These are phyloP conservation scores for Lentinus polychrous DNA, from an alignment of 1,284 basidiomycete species.

Conservation along the genomic window DNA sequence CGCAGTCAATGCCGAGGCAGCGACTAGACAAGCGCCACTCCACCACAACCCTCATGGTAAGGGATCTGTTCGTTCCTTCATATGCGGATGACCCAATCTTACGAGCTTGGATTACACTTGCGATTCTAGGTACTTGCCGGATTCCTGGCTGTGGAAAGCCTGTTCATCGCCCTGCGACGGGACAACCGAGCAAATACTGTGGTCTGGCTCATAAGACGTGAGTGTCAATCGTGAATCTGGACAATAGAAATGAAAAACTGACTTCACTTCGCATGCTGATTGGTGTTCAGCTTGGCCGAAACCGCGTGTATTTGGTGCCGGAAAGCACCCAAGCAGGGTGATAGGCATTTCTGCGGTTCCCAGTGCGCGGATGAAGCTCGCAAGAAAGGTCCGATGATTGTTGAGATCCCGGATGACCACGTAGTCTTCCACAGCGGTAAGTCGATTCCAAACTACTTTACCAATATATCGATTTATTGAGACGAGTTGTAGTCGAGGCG, in stretches of 20 bases:
- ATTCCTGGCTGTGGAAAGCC: conserved; percentile 46
- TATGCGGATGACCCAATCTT: conserved; percentile 1
- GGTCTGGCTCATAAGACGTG: conserved; percentile 43
- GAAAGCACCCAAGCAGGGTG: conserved; percentile 41
- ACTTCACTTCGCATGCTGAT: not conserved
- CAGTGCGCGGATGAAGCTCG: conserved; percentile 45
- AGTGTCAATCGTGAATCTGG: conserved; percentile 7
- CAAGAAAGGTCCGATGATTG: conserved; percentile 42
- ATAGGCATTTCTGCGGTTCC: conserved; percentile 52
- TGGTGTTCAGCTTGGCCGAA: conserved; percentile 28
- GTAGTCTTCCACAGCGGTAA: conserved; percentile 55
- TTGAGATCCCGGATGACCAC: conserved; percentile 54
- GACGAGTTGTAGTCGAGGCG: conserved; percentile 37
- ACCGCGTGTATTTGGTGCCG: conserved; percentile 52
- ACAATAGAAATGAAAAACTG: not conserved
- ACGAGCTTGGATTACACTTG: conserved; percentile 1
- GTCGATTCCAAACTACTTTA: conserved; percentile 12
- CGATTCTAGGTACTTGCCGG: conserved; percentile 34
- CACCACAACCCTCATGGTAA: conserved; percentile 5
- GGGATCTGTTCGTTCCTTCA: not conserved
- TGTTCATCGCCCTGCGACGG: conserved; percentile 28
- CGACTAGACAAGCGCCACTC: conserved; percentile 15
- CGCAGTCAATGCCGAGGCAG: conserved; percentile 34
- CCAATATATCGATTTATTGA: not conserved
- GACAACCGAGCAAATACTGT: conserved; percentile 37